These are phyloP conservation scores for Lactifluus hygrophoroides DNA, from an alignment of 768 basidiomycete species.

Conservation along the genomic window DNA sequence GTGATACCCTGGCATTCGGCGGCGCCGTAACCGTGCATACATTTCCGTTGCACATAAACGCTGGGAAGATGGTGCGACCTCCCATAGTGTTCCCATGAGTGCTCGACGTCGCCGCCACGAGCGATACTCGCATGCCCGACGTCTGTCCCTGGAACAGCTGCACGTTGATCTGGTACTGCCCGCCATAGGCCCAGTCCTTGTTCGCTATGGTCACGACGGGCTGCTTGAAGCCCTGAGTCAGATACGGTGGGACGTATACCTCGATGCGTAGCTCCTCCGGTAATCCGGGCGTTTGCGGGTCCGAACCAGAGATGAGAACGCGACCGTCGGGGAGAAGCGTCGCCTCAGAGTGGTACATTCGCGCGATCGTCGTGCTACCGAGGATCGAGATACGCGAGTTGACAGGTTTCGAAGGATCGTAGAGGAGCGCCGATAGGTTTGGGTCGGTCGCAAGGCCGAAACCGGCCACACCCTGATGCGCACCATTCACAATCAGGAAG, in stretches of 20 bases:
- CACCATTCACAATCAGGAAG: constrained; percentile 69
- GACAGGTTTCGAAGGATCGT: constrained; percentile 54
- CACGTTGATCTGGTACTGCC: constrained; percentile 44
- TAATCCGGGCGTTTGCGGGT: constrained; percentile 51
- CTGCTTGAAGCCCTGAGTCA: constrained; percentile 50
- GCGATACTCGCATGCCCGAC: constrained; percentile 48
- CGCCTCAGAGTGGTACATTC: constrained; percentile 74
- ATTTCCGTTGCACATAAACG: constrained; percentile 57
- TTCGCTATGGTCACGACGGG: constrained; percentile 51
- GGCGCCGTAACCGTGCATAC: constrained; percentile 74
- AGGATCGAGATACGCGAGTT: constrained; percentile 59
- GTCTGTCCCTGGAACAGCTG: constrained; percentile 34
- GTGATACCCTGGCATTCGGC: constrained; percentile 56
- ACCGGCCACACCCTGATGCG: constrained; percentile 58
- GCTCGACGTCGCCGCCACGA: constrained; percentile 65
- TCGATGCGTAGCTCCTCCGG: constrained; percentile 73
- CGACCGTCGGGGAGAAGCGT: constrained; percentile 68
- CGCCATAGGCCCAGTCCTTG: constrained; percentile 57
- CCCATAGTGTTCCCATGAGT: constrained; percentile 78
- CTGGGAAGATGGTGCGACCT: constrained; percentile 62
- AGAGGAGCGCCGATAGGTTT: constrained; percentile 56
- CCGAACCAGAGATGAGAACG: constrained; percentile 69
- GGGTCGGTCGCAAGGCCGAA: constrained; percentile 63
- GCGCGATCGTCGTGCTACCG: constrained; percentile 58
- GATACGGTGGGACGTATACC: constrained; percentile 84